Conservation (phyloP, 768 basidiomycete species). For the Dacryopinax spathularia region DNA sequence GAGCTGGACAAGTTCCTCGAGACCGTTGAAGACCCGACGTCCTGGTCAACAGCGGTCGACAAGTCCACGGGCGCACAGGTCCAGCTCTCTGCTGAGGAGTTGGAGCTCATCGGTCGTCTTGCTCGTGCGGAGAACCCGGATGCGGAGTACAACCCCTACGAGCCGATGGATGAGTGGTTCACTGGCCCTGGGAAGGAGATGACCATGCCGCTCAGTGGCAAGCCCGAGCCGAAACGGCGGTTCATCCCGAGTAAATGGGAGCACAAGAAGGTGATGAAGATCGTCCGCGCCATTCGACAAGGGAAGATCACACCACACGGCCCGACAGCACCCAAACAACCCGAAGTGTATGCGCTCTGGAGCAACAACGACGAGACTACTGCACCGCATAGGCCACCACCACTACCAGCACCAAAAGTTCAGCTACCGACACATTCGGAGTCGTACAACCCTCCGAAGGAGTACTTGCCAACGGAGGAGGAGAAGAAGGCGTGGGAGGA, state of each 20-base stretch:
- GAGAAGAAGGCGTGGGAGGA: constrained; percentile 75
- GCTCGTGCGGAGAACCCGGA: constrained; percentile 87
- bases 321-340: constrained; percentile 51
- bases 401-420: constrained; percentile 84
- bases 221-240: constrained; percentile 88
- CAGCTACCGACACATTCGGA: constrained; percentile 84
- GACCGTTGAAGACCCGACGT: constrained; percentile 78
- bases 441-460: constrained; percentile 96
- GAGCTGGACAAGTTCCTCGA: constrained; percentile 93
- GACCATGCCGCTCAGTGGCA: constrained; percentile 79
- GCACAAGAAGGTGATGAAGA: constrained; percentile 99
- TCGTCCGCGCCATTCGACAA: constrained; percentile 92
- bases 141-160: constrained; percentile 77
- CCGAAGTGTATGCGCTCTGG: constrained; percentile 81
- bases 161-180: constrained; percentile 91
- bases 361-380: constrained; percentile 40
- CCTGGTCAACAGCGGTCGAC: constrained; percentile 91
- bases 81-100: constrained; percentile 73
- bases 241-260: constrained; percentile 99
- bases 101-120: constrained; percentile 88
- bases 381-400: constrained; percentile 60
- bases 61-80: constrained; percentile 74
- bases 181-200: constrained; percentile 92
- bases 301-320: constrained; percentile 86
- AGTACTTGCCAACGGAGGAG: constrained; percentile 76